Conservation (phyloP, 2,329 filamentous ascomycete species). For the Fusarium coicis region DNA sequence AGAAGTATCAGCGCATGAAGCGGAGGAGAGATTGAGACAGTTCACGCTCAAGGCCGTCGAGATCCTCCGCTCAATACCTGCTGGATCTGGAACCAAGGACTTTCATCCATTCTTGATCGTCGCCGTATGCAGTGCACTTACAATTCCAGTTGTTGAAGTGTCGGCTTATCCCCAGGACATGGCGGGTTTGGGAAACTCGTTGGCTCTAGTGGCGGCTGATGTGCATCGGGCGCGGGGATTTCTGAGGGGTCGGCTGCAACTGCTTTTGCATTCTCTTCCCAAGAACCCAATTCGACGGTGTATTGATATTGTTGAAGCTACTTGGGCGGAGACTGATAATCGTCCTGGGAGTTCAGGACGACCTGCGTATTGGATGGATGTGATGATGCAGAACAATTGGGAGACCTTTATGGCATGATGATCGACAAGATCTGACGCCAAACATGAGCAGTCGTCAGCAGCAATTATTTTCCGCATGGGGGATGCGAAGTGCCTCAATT, state of each 20-base stretch:
- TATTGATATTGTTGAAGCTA: not conserved
- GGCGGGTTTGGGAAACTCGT: not conserved
- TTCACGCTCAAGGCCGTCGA: not conserved
- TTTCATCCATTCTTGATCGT: not conserved
- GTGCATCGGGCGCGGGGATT: not conserved
- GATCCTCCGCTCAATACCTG: not conserved
- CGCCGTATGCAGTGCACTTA: not conserved
- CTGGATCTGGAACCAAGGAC: not conserved
- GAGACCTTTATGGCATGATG: not conserved
- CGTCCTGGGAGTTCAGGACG: rapidly evolving
- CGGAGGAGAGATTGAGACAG: not conserved
- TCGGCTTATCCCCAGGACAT: not conserved
- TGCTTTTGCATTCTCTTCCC: not conserved
- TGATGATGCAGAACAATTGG: not conserved
- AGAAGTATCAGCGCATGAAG: not conserved
- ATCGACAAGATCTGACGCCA: too few relatives aligned
- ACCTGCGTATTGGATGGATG: not conserved
- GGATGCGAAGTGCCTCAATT: not conserved
- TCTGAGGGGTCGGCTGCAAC: not conserved
- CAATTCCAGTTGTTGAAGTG: rapidly evolving
- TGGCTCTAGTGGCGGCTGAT: not conserved
- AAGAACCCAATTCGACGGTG: not conserved
- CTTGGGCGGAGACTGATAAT: not conserved
- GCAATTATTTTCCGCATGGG: too few relatives aligned
- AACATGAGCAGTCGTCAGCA: too few relatives aligned